Base-by-base conservation (phyloP, 2,329 filamentous ascomycete genomes). In the Phialophora verrucosa region DNA sequence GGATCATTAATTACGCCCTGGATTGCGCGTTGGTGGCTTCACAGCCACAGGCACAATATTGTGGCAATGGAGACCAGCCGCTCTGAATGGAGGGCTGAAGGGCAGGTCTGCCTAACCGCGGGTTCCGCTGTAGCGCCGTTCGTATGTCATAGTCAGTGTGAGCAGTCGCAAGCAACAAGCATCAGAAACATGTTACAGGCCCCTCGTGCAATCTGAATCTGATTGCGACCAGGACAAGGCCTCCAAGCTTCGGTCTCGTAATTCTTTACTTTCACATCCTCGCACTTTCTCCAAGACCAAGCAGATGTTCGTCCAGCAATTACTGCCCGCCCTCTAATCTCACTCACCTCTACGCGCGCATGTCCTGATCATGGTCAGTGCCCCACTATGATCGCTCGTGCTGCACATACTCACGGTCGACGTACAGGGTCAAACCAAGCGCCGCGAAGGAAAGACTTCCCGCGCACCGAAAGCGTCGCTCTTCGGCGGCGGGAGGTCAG, bases 391-490 rank as follows among this genome's bases (percentile, higher is more conserved):
- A 49, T 50, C 44, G 12, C 38, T 27, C 20, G 23, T 60, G 62
- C 58, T 25, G 42, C 25, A 65, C 44, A 53, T 63, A 50, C 67
- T 69, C 38, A 69, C 53, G 50, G 14, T 32, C 42, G 8, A 31
- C 11, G 20, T 42, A 11, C 38, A 74, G 72, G 72, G 71, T 65
- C 72, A 74, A 73, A 74, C 72, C 55, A 74, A 74, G 59, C 70
- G 72, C 61, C 70, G 72, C 62, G 72, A 74, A 44, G 71, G 70
- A 65, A 74, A 74, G 63, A 65, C 70, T n/a, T 67, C 71, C 25
- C 71, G 72, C 53, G 63, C 62, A 12, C 66, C 69, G 20, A 73
- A 73, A 55, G 56, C 72, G 10, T 71, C 72, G n/a, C 67, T 73
- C 12, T 72, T 74, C 38, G 70, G 69, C 14, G 72, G 72, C n/a